Conservation (phyloP, 768 basidiomycete genomes). For the Obba rivulosa region DNA sequence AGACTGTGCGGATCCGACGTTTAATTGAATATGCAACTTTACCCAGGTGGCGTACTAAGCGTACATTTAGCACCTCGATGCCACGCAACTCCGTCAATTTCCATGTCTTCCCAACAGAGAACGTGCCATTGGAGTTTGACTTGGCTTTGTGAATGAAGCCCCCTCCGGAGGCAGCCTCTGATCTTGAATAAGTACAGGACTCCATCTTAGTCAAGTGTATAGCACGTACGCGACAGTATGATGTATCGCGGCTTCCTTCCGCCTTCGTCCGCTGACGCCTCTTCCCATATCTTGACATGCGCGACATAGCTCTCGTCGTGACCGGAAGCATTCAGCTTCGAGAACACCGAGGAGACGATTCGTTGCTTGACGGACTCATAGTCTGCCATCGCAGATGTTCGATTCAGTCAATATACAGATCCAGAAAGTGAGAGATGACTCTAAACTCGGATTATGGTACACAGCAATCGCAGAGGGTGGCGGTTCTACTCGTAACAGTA, state of each 20-base stretch:
- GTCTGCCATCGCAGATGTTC: constrained; percentile 23
- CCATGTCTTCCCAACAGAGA: constrained; percentile 99
- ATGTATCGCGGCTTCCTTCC: constrained; percentile 87
- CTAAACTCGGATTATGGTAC: background rate
- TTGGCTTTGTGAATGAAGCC: constrained; percentile 95
- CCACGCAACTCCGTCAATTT: constrained; percentile 72
- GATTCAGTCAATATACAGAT: background rate
- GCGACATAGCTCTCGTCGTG: constrained; percentile 78
- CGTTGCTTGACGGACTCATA: constrained; percentile 51
- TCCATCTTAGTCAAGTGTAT: background rate
- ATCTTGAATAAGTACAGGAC: constrained; percentile 1
- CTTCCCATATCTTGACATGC: constrained; percentile 94
- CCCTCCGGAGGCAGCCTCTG: constrained; percentile 56
- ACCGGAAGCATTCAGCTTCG: constrained; percentile 56
- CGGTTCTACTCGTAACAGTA: too few relatives aligned
- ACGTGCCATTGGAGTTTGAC: constrained; percentile 87
- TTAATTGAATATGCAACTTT: background rate
- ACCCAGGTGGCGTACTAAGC: constrained; percentile 19
- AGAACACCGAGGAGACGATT: constrained; percentile 83
- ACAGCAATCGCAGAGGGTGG: background rate
- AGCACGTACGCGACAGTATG: constrained; percentile 78
- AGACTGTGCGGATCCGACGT: constrained; percentile 36
- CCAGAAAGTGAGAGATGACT: background rate
- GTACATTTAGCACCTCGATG: constrained; percentile 71
- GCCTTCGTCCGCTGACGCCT: constrained; percentile 60